phyloP scores from a whole-genome alignment of 352 stramenopile genomes.

The Sclerospora graminicola region DNA sequence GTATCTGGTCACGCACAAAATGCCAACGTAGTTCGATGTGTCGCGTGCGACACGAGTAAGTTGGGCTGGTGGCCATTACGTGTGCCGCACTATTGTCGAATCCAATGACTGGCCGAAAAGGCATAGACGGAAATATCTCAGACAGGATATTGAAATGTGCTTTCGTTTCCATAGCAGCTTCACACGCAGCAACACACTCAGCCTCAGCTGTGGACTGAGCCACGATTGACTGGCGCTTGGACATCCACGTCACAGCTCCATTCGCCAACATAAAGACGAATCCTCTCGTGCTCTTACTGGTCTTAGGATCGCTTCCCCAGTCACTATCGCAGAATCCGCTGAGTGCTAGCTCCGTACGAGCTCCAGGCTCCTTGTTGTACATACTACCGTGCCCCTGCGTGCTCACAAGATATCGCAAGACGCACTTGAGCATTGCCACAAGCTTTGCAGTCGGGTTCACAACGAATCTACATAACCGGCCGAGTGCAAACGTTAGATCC shows the following conservation, averaged over 20 bases:
- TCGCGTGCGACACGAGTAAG: conserved; percentile 3
- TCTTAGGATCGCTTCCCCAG: conserved; percentile 6
- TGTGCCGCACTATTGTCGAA: conserved; percentile 14
- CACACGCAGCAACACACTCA: conserved; percentile 13
- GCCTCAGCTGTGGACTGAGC: conserved; percentile 9
- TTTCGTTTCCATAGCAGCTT: conserved; percentile 6
- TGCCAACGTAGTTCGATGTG: conserved; percentile 10
- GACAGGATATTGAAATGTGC: conserved; percentile 1
- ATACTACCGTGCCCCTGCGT: neutral
- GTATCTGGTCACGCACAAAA: conserved; percentile 8
- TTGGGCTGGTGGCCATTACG: conserved; percentile 9
- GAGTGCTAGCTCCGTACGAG: neutral
- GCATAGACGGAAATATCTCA: conserved; percentile 3
- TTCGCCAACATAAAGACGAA: conserved; percentile 3
- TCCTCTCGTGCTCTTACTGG: conserved; percentile 3
- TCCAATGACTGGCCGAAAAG: neutral
- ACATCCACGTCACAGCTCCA: conserved; percentile 4
- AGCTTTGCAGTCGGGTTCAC: conserved; percentile 3
- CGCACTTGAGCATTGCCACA: neutral
- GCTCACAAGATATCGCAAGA: neutral
- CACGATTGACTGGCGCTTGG: conserved; percentile 9
- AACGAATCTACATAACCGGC: conserved; percentile 17
- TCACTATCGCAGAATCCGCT: conserved; percentile 6
- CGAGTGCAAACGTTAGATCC: conserved; percentile 16
- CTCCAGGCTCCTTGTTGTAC: neutral